phyloP scores from a whole-genome alignment of 345 rosid species.

The Gossypium australe region DNA sequence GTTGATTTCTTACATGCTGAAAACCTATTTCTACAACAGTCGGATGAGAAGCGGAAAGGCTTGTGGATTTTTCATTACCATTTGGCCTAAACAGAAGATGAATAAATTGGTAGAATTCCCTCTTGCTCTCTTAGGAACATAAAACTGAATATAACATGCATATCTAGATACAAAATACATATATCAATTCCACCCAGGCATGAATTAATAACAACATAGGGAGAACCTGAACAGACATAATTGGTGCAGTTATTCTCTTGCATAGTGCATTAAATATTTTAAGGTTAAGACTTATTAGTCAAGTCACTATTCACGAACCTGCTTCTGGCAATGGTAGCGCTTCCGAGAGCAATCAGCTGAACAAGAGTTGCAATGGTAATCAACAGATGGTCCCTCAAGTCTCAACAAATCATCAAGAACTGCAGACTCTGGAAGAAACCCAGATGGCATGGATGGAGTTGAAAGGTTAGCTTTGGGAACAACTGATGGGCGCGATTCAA shows the following conservation, averaged over 20 bases:
- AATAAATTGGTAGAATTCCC: background rate
- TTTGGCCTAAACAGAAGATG: too few species aligned
- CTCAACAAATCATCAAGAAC: constrained; percentile 65
- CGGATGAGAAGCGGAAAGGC: too few species aligned
- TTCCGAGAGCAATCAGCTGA: constrained; percentile 98
- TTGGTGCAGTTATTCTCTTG: background rate
- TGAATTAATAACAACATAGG: background rate
- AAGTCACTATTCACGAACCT: constrained; percentile 44
- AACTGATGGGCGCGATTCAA: constrained; percentile 42
- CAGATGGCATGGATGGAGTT: constrained; percentile 47
- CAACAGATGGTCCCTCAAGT: constrained; percentile 86
- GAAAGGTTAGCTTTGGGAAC: constrained; percentile 44
- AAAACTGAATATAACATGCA: background rate
- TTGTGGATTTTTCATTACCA: too few species aligned
- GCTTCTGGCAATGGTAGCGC: constrained; percentile 97
- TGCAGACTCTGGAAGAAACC: constrained; percentile 69
- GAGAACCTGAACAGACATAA: background rate
- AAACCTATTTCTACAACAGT: too few species aligned
- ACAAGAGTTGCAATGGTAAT: constrained; percentile 97
- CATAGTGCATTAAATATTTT: background rate
- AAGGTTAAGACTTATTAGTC: background rate
- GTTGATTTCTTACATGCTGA: background rate
- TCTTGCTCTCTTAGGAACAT: background rate
- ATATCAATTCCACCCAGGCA: background rate
- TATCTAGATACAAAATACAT: background rate